Evolutionary conservation across 129 eudicot genomes (phyloP).

Genomic region (carrot (Daucus carota)): DNA sequence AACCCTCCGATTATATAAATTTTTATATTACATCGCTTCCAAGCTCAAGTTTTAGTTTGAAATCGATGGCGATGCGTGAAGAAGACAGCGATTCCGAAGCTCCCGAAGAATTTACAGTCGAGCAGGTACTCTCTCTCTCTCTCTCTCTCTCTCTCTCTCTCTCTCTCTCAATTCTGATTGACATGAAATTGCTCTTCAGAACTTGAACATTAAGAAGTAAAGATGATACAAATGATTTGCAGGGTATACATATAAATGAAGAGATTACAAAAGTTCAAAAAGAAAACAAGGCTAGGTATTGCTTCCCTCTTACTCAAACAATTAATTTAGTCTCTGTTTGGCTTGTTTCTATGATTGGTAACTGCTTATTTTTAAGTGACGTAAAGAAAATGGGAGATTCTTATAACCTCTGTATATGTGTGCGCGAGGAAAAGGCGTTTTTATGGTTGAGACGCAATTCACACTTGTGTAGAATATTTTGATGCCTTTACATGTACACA

Average conservation of each 20-base stretch:
- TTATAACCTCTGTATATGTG: not conserved
- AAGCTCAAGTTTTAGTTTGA: not conserved
- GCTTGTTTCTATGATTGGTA: not conserved
- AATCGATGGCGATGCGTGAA: slow-evolving; percentile 45
- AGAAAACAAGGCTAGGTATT: slow-evolving; percentile 61
- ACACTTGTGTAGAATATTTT: not conserved
- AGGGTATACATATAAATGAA: slow-evolving; percentile 56
- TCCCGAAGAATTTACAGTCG: slow-evolving; percentile 75
- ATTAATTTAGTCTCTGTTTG: not conserved
- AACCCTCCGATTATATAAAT: not conserved
- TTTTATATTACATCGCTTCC: not conserved
- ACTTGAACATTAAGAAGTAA: not conserved
- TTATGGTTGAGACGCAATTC: not conserved
- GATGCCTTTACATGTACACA: not conserved
- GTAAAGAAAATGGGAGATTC: not conserved
- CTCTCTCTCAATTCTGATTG: not conserved
- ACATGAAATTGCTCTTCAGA: not conserved
- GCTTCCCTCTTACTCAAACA: not conserved
- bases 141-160: not conserved
- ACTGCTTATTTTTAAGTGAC: not conserved
- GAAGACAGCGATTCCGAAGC: slow-evolving; percentile 61
- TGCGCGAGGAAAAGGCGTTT: not conserved
- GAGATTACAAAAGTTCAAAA: slow-evolving; percentile 47
- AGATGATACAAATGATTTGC: not conserved
- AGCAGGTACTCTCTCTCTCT: slow-evolving; percentile 40